Evolutionary conservation across 1,139 yeast genomes (phyloP).

Genomic region (Debaryomyces fabryi): DNA sequence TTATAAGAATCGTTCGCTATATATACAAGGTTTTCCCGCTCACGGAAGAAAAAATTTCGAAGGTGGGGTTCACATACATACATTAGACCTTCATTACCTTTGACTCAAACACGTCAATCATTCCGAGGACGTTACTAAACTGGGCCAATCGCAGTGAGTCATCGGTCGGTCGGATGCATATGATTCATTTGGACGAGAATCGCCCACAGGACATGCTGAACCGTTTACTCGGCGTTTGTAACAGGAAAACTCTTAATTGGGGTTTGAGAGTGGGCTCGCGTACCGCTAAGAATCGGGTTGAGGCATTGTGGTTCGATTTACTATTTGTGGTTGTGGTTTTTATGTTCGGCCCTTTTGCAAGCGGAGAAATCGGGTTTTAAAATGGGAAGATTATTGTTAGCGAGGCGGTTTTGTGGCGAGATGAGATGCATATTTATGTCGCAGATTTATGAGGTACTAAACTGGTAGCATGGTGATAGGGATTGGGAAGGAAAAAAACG

Average conservation of each 20-base stretch:
- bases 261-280: background rate
- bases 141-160: conserved; percentile 5
- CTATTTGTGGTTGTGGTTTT: background rate
- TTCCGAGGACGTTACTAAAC: conserved; percentile 5
- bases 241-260: background rate
- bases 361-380: background rate
- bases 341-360: background rate
- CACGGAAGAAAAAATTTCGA: conserved; percentile 4
- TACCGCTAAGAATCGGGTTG: background rate
- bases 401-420: conserved; percentile 2
- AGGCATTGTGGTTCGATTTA: background rate
- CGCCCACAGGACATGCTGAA: background rate
- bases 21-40: conserved; percentile 3
- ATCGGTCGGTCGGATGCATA: conserved; percentile 8
- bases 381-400: background rate
- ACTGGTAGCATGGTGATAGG: background rate
- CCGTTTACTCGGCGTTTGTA: background rate
- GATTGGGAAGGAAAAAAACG: background rate
- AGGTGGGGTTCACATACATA: conserved; percentile 5
- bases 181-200: background rate
- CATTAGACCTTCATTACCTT: conserved; percentile 1
- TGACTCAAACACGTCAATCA: conserved; percentile 5
- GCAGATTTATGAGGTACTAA: background rate
- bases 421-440: background rate
- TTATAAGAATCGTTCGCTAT: background rate